Evolutionary conservation across 2,329 filamentous ascomycete genomes (phyloP).

Genomic region (Apiospora phragmitis): DNA sequence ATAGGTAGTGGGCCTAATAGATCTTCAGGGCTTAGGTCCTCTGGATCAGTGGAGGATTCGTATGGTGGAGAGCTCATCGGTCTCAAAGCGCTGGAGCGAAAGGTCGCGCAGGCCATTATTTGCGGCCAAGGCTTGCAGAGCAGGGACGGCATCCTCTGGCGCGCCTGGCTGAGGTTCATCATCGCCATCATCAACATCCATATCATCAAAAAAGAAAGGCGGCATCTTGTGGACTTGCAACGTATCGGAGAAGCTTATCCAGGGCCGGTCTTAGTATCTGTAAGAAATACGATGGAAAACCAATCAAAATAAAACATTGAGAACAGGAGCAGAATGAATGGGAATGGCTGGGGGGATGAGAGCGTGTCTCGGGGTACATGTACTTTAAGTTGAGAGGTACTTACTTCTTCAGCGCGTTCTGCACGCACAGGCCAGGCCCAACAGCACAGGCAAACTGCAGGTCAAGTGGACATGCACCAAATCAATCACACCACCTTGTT

Average conservation of each 20-base stretch:
- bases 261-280: background rate
- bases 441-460: background rate
- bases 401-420: background rate
- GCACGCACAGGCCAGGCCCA: background rate
- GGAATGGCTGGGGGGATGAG: background rate
- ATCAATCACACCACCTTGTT: background rate
- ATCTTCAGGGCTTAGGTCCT: background rate
- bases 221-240: background rate
- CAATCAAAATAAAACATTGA: background rate
- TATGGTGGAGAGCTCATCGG: background rate
- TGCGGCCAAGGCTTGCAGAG: background rate
- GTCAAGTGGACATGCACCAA: background rate
- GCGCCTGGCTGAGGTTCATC: background rate
- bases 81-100: background rate
- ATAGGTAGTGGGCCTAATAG: background rate
- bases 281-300: background rate
- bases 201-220: background rate
- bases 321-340: background rate
- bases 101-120: background rate
- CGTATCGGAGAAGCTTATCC: background rate
- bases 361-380: background rate
- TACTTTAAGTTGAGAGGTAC: background rate
- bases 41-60: background rate
- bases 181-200: background rate
- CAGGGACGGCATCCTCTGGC: background rate